Evolutionary conservation across 768 basidiomycete genomes (phyloP).

Genomic region (Suillus cothurnatus): DNA sequence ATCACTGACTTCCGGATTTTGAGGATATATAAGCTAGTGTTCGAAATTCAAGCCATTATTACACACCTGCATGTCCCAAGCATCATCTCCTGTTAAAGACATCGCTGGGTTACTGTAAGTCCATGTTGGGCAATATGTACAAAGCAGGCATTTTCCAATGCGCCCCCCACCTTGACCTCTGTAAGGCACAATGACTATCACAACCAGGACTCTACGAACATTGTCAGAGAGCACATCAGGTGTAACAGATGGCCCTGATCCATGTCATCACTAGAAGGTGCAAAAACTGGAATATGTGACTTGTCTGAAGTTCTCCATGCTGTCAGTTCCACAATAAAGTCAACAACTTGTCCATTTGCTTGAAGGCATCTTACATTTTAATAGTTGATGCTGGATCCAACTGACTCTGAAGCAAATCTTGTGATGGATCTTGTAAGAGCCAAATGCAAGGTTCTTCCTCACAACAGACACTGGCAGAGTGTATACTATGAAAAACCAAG

Average conservation of each 20-base stretch:
- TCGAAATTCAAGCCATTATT: too few species aligned
- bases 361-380: neutral
- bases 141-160: too few species aligned
- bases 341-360: neutral
- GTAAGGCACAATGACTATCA: too few species aligned
- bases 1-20: constrained; percentile 18
- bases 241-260: neutral
- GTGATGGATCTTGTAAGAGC: neutral
- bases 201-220: neutral
- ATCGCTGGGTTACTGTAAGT: too few species aligned
- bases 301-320: neutral
- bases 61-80: constrained; percentile 32
- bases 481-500: neutral
- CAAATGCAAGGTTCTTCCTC: neutral
- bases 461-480: neutral
- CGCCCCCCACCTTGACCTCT: too few species aligned
- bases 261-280: neutral
- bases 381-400: neutral
- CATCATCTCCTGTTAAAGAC: constrained; percentile 19
- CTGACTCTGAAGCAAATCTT: neutral
- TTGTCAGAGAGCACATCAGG: neutral
- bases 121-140: too few species aligned
- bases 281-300: neutral
- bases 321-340: neutral
- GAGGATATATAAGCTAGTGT: neutral